A percentile compares a stretch with the other conserved stretches of the same genome.
Evolutionary conservation across 495 filamentous ascomycete species (phyloP).

Genomic region (Trichoderma gamsii): DNA sequence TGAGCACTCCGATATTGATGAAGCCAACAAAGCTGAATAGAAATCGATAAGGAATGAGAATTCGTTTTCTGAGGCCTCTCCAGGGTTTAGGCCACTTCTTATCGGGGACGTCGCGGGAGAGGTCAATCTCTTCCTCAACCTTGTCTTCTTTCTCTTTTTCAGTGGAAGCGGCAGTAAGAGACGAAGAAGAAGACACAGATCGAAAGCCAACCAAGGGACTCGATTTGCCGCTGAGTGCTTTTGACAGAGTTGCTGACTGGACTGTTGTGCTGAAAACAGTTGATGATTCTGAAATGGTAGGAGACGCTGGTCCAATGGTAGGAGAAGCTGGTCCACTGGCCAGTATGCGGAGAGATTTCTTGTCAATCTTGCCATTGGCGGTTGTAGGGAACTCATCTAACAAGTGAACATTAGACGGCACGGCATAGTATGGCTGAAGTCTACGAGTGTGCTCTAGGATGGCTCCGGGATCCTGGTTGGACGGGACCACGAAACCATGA

Average conservation of each 20-base stretch:
- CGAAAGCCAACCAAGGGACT: conserved; percentile 10
- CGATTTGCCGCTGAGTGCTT: not conserved
- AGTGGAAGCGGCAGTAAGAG: conserved; percentile 23
- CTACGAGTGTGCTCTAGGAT: conserved; percentile 20
- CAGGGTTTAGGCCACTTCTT: conserved; percentile 12
- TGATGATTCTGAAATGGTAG: not conserved
- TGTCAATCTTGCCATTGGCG: conserved; percentile 37
- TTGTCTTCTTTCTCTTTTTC: conserved; percentile 19
- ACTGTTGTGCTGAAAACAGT: not conserved
- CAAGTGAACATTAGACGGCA: conserved; percentile 26
- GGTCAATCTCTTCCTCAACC: conserved; percentile 6
- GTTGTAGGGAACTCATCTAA: conserved; percentile 28
- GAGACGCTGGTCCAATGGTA: conserved; percentile 1
- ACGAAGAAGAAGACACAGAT: conserved; percentile 10
- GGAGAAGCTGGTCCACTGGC: conserved; percentile 15
- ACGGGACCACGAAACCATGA: conserved; percentile 29
- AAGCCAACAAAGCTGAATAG: conserved; percentile 32
- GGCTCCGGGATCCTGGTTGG: conserved; percentile 17
- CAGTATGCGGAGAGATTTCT: conserved; percentile 23
- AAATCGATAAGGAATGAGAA: conserved; percentile 32
- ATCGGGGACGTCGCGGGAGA: not conserved
- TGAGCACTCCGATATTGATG: conserved; percentile 22
- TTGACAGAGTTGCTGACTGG: not conserved
- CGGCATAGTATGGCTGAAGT: conserved; percentile 32
- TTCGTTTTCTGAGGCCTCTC: conserved; percentile 20